phyloP scores from a whole-genome alignment of 371 early-diverging fungal species.

The Cokeromyces recurvatus region DNA sequence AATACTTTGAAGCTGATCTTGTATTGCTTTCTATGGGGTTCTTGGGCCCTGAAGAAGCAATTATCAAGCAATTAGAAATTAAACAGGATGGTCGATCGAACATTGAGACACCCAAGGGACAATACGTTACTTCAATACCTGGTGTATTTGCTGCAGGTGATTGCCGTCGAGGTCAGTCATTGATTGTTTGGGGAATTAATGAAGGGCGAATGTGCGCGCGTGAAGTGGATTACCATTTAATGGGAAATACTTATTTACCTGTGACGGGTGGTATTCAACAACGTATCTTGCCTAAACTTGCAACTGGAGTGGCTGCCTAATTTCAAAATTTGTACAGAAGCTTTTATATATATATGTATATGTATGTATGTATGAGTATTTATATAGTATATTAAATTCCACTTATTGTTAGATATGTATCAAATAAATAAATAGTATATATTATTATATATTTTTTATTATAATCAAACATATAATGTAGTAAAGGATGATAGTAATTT shows the following conservation, averaged over 20 bases:
- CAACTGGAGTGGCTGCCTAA: not conserved
- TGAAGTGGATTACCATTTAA: slow-evolving; percentile 82
- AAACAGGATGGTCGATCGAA: slow-evolving; percentile 73
- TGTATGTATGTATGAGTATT: too few species aligned
- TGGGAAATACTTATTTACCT: slow-evolving; percentile 67
- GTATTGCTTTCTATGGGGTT: slow-evolving; percentile 96
- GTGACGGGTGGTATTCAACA: slow-evolving; percentile 65
- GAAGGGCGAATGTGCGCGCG: slow-evolving; percentile 95
- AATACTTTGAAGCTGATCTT: slow-evolving; percentile 84
- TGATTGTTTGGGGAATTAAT: slow-evolving; percentile 97
- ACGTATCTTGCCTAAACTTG: slow-evolving; percentile 22
- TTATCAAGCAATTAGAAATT: slow-evolving; percentile 73
- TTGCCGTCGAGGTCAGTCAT: slow-evolving; percentile 91
- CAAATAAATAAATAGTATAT: too few species aligned
- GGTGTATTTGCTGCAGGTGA: slow-evolving; percentile 96
- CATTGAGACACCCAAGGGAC: slow-evolving; percentile 75
- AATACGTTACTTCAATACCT: slow-evolving; percentile 71
- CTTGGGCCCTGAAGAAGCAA: slow-evolving; percentile 88
- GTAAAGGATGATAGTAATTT: too few species aligned
- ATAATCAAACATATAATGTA: too few species aligned
- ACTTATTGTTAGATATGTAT: too few species aligned
- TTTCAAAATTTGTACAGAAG: too few species aligned
- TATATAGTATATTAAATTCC: too few species aligned
- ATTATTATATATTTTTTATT: too few species aligned
- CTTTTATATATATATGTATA: too few species aligned